Evolutionary conservation across 345 rosid species (phyloP).

Genomic region (Linum lewisii): DNA sequence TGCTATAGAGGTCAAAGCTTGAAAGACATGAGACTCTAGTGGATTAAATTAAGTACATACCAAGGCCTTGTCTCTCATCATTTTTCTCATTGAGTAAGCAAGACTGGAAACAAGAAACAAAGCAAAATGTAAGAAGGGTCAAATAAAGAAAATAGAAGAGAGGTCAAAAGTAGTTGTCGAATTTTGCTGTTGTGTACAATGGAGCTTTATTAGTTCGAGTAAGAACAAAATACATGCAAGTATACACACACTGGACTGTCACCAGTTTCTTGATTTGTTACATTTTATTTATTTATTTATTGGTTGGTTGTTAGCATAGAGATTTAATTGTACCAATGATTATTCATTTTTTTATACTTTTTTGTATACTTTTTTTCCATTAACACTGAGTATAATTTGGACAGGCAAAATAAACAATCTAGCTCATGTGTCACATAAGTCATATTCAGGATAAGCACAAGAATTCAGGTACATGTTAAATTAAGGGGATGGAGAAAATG

Average conservation of each 20-base stretch:
- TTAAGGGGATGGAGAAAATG: not conserved
- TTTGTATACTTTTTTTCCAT: no score
- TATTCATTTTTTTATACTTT: no score
- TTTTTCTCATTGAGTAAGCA: constrained; percentile 98
- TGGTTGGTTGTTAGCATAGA: no score
- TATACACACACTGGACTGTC: no score
- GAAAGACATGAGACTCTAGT: not conserved
- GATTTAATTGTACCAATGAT: no score
- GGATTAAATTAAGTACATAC: constrained; percentile 29
- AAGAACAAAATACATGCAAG: no score
- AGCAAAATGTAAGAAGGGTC: constrained; percentile 6
- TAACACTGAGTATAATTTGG: no score
- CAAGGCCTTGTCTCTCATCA: constrained; percentile 99
- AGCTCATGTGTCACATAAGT: not conserved
- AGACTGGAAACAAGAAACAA: constrained; percentile 34
- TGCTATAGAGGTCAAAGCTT: constrained; percentile 12
- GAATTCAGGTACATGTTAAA: not conserved
- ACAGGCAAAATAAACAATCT: not conserved
- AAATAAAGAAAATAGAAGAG: constrained; percentile 7
- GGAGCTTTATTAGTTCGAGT: no score
- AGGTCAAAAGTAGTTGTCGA: constrained; percentile 8
- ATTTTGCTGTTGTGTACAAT: no score
- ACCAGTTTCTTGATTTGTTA: no score
- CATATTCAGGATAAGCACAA: not conserved
- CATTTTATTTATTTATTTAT: no score